Evolutionary conservation across 352 stramenopile species (phyloP).

Genomic region (Pythium coloratum): DNA sequence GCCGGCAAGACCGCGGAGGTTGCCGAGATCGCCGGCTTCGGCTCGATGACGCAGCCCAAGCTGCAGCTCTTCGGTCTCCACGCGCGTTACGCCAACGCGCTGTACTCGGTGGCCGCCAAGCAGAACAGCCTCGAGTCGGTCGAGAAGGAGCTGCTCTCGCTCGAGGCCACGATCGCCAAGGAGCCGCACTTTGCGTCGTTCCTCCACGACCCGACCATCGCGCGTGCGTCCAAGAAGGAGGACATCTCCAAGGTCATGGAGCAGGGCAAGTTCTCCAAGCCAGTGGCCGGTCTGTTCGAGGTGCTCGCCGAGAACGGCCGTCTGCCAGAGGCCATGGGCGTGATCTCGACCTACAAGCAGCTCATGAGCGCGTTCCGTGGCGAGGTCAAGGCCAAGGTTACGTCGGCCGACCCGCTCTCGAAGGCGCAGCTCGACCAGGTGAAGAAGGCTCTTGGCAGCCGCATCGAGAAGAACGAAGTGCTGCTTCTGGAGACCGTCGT

Average conservation of each 20-base stretch:
- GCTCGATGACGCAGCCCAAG: slow-evolving; percentile 84
- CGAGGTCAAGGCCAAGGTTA: slow-evolving; percentile 96
- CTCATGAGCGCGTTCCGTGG: slow-evolving; percentile 96
- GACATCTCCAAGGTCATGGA: slow-evolving; percentile 90
- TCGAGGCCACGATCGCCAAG: slow-evolving; percentile 80
- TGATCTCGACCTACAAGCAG: slow-evolving; percentile 90
- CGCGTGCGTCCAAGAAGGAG: slow-evolving; percentile 93
- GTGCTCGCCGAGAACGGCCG: slow-evolving; percentile 96
- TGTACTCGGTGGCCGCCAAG: slow-evolving; percentile 95
- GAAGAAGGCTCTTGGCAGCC: slow-evolving; percentile 89
- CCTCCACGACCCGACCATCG: slow-evolving; percentile 96
- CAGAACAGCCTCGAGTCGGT: slow-evolving; percentile 78
- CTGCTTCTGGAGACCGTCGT: slow-evolving; percentile 92
- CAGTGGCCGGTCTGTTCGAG: slow-evolving; percentile 95
- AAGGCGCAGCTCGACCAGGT: slow-evolving; percentile 93
- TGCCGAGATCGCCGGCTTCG: slow-evolving; percentile 71
- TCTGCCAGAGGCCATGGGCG: slow-evolving; percentile 85
- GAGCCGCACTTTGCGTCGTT: slow-evolving; percentile 92
- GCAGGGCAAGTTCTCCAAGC: slow-evolving; percentile 91
- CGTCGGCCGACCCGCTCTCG: slow-evolving; percentile 91
- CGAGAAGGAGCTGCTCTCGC: slow-evolving; percentile 88
- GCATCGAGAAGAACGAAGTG: slow-evolving; percentile 90
- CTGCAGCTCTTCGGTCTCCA: slow-evolving; percentile 96
- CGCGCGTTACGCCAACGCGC: slow-evolving; percentile 96
- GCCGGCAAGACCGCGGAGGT: slow-evolving; percentile 49